A percentile compares a stretch with the other conserved stretches of the same genome.
Evolutionary conservation across 148 eudicot species (phyloP).

Genomic region (Rhododendron griersonianum): DNA sequence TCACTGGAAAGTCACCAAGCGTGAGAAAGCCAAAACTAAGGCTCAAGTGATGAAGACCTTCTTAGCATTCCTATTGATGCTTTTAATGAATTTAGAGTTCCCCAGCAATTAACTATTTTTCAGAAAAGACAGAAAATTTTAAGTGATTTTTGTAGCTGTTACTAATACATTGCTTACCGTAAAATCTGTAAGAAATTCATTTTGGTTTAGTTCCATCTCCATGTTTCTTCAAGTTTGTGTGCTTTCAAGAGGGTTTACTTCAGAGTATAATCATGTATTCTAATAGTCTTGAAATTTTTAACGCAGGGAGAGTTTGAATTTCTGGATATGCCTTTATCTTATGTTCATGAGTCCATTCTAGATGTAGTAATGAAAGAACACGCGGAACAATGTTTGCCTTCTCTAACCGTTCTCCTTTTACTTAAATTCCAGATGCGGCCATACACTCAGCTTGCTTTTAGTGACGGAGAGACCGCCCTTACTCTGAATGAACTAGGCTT

Average conservation of each 20-base stretch:
- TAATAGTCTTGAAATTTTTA: no score
- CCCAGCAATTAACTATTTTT: neutral
- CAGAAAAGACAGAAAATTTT: neutral
- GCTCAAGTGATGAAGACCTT: neutral
- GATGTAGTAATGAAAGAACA: neutral
- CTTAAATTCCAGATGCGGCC: constrained; percentile 62
- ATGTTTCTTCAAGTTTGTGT: neutral
- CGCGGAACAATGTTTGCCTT: neutral
- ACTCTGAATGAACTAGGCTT: constrained; percentile 72
- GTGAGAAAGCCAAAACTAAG: neutral
- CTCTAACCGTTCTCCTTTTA: neutral
- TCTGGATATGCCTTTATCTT: neutral
- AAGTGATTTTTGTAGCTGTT: neutral
- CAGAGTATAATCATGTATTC: neutral
- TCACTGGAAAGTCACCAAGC: no score
- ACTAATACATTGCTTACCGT: neutral
- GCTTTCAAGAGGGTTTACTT: neutral
- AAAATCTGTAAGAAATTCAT: neutral
- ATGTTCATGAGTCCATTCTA: neutral
- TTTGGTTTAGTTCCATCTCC: neutral
- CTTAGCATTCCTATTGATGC: neutral
- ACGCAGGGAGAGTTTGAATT: neutral
- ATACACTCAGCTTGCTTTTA: constrained; percentile 76
- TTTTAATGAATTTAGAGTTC: neutral
- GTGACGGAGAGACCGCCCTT: constrained; percentile 53